Base-by-base conservation (phyloP, 2,329 filamentous ascomycete genomes). In the Calonectria multiphialidica region DNA sequence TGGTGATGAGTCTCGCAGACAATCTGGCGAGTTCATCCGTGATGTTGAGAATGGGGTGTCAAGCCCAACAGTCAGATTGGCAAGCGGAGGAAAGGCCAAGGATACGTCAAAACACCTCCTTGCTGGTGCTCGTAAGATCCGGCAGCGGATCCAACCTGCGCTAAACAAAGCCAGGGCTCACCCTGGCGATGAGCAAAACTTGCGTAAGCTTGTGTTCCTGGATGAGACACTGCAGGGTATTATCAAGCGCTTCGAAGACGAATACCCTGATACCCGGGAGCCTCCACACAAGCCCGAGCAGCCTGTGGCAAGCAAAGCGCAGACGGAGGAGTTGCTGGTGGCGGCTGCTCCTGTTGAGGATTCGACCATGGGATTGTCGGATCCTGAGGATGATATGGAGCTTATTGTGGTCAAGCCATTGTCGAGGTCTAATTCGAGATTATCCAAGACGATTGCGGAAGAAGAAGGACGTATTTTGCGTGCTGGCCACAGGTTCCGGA, bases 241-340 rank as follows among this genome's bases (percentile, higher is more conserved):
- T 85, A 98, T 98, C 80, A 93, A 95, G 81, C 93, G 97, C 33
- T 99, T 98, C 81, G 97, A 98, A 82, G 94, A 98, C 81, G 96
- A 98, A 83, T 98, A 95, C 79, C 97, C 97, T 0, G 96, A 98
- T 81, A 97, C 94, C 0, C 92, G 95, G 42, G 87, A 79, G 78
- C 55, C 76, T 12, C 61, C 42, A 9, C 71, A 63, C 10, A 72
- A 68, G 49, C 72, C 55, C 23, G 72, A 68, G 21, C 69, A 59
- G 18, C 78, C 62, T 37, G 72, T 61, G 59, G 70, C 57, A 33
- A 66, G 53, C 30, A 76, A 76, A 61, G 62, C 61, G 21, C 53
- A 40, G 16, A 57, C 55, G 21, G 78, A 76, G 23, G 79, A 80
- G 47, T 50, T 79, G 8, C 78, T 76, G 1, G 74, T 75, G 13